A percentile compares a stretch with the other conserved stretches of the same genome.
These are phyloP conservation scores for Sechiopsis laciniata DNA, from an alignment of 306 rosid genomes.

Conservation along the genomic window DNA sequence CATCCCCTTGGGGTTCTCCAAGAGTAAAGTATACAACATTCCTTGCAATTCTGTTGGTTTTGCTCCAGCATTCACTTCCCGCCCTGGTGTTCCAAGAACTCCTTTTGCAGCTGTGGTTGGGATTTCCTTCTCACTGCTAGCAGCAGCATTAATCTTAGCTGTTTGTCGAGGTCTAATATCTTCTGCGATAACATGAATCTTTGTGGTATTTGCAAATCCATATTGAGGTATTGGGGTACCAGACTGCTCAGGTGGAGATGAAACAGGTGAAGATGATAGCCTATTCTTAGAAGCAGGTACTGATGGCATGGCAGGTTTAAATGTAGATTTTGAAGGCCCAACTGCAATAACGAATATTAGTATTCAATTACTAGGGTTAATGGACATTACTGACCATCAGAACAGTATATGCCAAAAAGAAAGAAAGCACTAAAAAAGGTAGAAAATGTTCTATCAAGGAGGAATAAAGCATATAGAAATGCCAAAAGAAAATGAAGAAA, in stretches of 20 bases:
- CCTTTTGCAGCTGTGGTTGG: constrained; percentile 36
- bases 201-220: constrained; percentile 44
- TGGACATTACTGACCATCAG: constrained; percentile 3
- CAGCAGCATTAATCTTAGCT: constrained; percentile 46
- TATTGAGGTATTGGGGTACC: constrained; percentile 61
- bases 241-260: constrained; percentile 60
- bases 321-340: constrained; percentile 53
- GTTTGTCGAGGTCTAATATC: constrained; percentile 48
- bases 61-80: constrained; percentile 51
- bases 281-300: constrained; percentile 51
- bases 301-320: constrained; percentile 50
- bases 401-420: constrained; percentile 4
- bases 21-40: constrained; percentile 54
- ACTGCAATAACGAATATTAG: constrained; percentile 27
- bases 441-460: background rate
- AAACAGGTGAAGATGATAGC: constrained; percentile 61
- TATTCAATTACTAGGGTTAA: background rate
- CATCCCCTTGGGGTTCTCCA: constrained; percentile 84
- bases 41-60: constrained; percentile 64
- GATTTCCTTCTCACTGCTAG: constrained; percentile 53
- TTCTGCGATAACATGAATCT: constrained; percentile 37
- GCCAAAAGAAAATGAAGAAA: background rate
- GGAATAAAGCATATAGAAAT: background rate
- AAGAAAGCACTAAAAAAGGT: background rate
- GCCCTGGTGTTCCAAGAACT: constrained; percentile 40